These are phyloP conservation scores for Colletotrichum sp. DNA, from an alignment of 2,329 filamentous ascomycete genomes.

Conservation along the genomic window DNA sequence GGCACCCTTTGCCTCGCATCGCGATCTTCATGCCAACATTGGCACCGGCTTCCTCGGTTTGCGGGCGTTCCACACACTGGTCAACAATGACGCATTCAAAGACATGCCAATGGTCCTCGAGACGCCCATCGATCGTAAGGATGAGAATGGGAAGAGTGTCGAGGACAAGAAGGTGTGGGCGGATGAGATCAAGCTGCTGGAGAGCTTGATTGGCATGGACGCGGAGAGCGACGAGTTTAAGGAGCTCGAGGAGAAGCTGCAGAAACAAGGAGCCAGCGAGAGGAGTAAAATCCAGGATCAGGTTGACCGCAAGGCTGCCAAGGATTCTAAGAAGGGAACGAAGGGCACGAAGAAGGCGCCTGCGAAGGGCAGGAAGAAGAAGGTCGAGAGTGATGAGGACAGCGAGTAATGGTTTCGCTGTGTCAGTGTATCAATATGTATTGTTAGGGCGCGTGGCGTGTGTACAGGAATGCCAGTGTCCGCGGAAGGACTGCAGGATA, in stretches of 20 bases:
- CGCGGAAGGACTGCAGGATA: not conserved
- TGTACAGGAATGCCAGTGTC: not conserved
- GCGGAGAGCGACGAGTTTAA: conserved; percentile 75
- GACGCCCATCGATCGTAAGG: conserved; percentile 84
- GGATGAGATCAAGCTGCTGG: conserved; percentile 91
- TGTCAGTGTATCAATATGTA: conserved; percentile 12
- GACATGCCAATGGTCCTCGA: conserved; percentile 91
- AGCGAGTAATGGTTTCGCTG: conserved; percentile 28
- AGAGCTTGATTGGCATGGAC: conserved; percentile 86
- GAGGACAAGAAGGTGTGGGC: conserved; percentile 90
- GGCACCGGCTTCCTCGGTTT: conserved; percentile 93
- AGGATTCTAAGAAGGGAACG: conserved; percentile 53
- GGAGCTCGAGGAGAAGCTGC: conserved; percentile 66
- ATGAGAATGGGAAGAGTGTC: conserved; percentile 66
- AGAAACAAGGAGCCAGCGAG: conserved; percentile 72
- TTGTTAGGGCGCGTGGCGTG: not conserved
- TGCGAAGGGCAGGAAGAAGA: conserved; percentile 40
- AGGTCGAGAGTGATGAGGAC: conserved; percentile 34
- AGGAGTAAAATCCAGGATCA: conserved; percentile 78
- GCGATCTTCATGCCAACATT: conserved; percentile 95
- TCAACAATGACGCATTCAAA: conserved; percentile 81
- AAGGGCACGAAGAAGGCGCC: conserved; percentile 31
- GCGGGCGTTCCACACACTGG: conserved; percentile 86
- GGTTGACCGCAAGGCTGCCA: conserved; percentile 75
- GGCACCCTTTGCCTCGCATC: conserved; percentile 79